Conservation (phyloP, 805 yeast genomes). For the Sungouiozyma ichnusensis region DNA sequence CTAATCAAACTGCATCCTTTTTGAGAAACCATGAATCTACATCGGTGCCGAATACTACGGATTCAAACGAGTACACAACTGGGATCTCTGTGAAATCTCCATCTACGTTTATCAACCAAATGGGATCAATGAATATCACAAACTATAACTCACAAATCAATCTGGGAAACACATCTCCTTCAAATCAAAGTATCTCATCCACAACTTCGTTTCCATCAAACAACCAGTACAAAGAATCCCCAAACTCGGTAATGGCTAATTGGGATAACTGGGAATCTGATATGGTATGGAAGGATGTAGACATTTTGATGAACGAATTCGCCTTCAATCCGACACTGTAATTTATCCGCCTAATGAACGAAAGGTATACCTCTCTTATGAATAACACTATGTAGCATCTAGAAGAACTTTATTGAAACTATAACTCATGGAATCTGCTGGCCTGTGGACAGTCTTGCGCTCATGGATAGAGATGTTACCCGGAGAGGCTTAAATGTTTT, state of each 20-base stretch:
- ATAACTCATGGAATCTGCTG: too few species aligned
- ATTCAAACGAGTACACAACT: neutral
- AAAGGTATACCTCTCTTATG: too few species aligned
- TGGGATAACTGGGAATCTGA: constrained; percentile 37
- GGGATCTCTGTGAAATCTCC: neutral
- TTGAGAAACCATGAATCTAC: too few species aligned
- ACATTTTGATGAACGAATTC: constrained; percentile 81
- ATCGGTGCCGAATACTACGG: too few species aligned
- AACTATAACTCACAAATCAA: neutral
- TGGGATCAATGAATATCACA: neutral
- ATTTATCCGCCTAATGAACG: neutral
- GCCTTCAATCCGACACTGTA: constrained; percentile 61
- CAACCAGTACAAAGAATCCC: constrained; percentile 18
- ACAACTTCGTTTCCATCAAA: neutral
- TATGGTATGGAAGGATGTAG: constrained; percentile 63
- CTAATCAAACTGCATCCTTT: too few species aligned
- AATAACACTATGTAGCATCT: too few species aligned
- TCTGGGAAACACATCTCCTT: neutral
- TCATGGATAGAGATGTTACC: too few species aligned
- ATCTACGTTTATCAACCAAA: neutral
- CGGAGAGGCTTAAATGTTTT: too few species aligned
- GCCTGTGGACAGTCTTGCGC: too few species aligned
- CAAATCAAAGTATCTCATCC: neutral
- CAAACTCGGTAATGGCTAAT: constrained; percentile 25
- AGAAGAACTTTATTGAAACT: too few species aligned